Conservation (phyloP, 1,284 basidiomycete genomes). For the Trichosporon ovoides region DNA sequence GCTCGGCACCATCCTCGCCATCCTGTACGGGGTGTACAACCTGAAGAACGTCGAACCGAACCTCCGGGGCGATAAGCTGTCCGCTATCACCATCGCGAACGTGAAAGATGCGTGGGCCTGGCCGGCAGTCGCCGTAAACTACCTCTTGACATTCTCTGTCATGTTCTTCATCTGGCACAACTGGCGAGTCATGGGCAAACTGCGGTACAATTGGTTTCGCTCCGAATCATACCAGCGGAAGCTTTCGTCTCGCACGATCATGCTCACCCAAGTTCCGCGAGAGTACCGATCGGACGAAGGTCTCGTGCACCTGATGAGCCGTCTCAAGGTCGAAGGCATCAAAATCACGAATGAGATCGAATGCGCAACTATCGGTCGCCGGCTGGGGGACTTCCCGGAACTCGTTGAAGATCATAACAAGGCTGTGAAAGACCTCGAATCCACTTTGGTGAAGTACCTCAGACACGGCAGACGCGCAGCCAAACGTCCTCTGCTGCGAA, state of each 20-base stretch:
- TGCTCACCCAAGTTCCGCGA: conserved; percentile 65
- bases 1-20: conserved; percentile 66
- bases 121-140: conserved; percentile 68
- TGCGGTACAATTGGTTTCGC: conserved; percentile 48
- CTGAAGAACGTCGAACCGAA: conserved; percentile 56
- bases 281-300: conserved; percentile 72
- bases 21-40: conserved; percentile 61
- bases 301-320: conserved; percentile 63
- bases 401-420: conserved; percentile 69
- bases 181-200: conserved; percentile 62
- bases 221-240: conserved; percentile 45
- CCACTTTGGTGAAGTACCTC: conserved; percentile 74
- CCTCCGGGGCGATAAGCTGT: conserved; percentile 55
- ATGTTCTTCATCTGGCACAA: conserved; percentile 58
- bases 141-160: conserved; percentile 57
- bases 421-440: conserved; percentile 76
- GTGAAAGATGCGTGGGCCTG: conserved; percentile 63
- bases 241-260: conserved; percentile 48
- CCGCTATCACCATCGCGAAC: conserved; percentile 72
- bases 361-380: conserved; percentile 40
- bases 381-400: conserved; percentile 47
- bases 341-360: conserved; percentile 46
- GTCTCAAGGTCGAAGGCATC: conserved; percentile 55
- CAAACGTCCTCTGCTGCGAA: conserved; percentile 65
- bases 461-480: conserved; percentile 67